A percentile compares a stretch with the other conserved stretches of the same genome.
These are phyloP conservation scores for Pseudogymnoascus sp. DNA, from an alignment of 2,329 filamentous ascomycete genomes.

Conservation along the genomic window DNA sequence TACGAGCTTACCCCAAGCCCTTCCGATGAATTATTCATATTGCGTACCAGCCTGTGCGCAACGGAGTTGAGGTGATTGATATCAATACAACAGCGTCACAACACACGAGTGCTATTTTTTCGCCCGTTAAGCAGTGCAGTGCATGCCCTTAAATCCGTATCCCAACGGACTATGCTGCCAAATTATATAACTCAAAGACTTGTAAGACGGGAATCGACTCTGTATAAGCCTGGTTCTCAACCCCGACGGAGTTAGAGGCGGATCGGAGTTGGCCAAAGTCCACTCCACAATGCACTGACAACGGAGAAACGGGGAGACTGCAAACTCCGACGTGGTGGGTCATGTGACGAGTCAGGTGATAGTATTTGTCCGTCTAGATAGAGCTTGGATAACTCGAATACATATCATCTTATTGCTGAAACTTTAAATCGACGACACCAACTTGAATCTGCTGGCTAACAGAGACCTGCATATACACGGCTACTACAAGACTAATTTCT, in stretches of 20 bases:
- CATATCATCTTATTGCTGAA: too few species aligned
- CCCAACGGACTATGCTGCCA: not conserved
- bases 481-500: too few species aligned
- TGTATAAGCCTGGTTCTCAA: slow-evolving; percentile 3
- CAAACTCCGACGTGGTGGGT: not conserved
- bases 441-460: too few species aligned
- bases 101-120: not conserved
- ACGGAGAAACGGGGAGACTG: not conserved
- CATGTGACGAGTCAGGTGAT: not conserved
- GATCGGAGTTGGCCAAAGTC: not conserved
- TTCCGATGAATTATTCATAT: slow-evolving; percentile 1
- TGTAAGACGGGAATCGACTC: slow-evolving; percentile 4
- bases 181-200: not conserved
- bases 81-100: slow-evolving; percentile 3
- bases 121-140: not conserved
- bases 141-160: slow-evolving; percentile 3
- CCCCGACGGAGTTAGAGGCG: not conserved
- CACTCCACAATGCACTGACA: not conserved
- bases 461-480: too few species aligned
- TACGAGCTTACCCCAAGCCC: not conserved
- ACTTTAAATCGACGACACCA: too few species aligned
- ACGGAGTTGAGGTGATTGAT: slow-evolving; percentile 5
- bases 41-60: not conserved
- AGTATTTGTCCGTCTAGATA: not conserved
- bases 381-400: too few species aligned